Base-by-base conservation (phyloP, 78 protist genomes). In the Dictyostelium firmibasis region DNA sequence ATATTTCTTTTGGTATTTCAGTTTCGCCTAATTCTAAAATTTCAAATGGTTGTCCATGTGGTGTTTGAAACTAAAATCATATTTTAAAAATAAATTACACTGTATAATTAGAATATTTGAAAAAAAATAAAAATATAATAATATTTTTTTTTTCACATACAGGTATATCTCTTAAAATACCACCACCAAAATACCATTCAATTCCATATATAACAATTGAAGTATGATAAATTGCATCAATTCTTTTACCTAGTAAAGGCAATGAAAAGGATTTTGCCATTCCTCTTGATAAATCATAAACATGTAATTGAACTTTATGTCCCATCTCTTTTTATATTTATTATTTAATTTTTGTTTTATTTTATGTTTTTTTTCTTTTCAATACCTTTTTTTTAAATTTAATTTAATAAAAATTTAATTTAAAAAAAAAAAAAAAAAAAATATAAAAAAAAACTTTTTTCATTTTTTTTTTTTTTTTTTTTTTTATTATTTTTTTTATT, bases 171-270 rank as follows among this genome's bases (percentile, higher is more conserved):
- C 31, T 44, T 31, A 76, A 35, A 35, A 85, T 53, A 75, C 94
- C 94, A 70, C 94, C 94, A 81, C 94, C 94, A 89, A 81, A 89
- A 31, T 64, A 89, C 25, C 74, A 89, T 50, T 89, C 94, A 43
- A 20, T 25, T 14, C 50, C 87, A 89, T 81, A 89, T 1, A 29
- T 23, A 27, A 81, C 86, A 7, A 89, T 89, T 20, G 67, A 13
- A 4, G 94, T 81, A 81, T 89, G 94, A n/a, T 70, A 89, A 23
- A 89, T 81, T 25, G 44, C 86, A 41, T 89, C 94, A 2, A 89
- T 89, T 31, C 50, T 67, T 31, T 81, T 67, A 18, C 87, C 87
- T 2, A 78, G 9, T 13, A 89, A 69, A 0, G 60, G 16, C 18
- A 25, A 18, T 35, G 94, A 89, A 3, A 81, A 43, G 11, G 13